Conservation (phyloP, 352 stramenopile genomes). For the Pythium insidiosum region DNA sequence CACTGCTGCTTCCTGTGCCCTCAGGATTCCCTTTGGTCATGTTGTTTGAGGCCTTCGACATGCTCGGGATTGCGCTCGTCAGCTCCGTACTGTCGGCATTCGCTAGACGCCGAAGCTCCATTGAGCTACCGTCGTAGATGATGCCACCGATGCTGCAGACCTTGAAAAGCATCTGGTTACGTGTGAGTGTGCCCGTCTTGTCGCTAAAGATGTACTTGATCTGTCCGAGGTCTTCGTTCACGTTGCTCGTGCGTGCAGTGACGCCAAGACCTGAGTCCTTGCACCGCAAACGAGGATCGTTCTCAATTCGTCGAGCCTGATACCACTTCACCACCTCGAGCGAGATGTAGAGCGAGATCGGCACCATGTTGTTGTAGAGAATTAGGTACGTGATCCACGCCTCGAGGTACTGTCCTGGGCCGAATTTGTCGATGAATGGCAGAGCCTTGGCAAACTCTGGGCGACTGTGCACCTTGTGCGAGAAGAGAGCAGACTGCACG, state of each 20-base stretch:
- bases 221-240: conserved; percentile 95
- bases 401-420: conserved; percentile 33
- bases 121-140: conserved; percentile 79
- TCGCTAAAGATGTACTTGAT: conserved; percentile 99
- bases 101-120: conserved; percentile 33
- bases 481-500: conserved; percentile 41
- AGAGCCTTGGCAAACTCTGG: conserved; percentile 12
- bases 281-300: conserved; percentile 57
- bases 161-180: conserved; percentile 98
- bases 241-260: conserved; percentile 88
- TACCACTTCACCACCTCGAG: conserved; percentile 95
- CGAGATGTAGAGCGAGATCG: conserved; percentile 97
- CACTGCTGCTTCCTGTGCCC: background rate
- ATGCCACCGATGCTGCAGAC: conserved; percentile 88
- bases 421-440: conserved; percentile 25
- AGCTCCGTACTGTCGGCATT: conserved; percentile 30
- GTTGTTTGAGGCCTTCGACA: conserved; percentile 99
- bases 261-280: conserved; percentile 45
- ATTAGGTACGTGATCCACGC: conserved; percentile 79
- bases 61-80: conserved; percentile 98
- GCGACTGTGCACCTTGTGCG: conserved; percentile 22
- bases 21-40: conserved; percentile 88
- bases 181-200: conserved; percentile 99
- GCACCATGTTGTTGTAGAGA: conserved; percentile 90
- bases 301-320: conserved; percentile 91